Percentiles rank a stretch among this genome's conserved stretches.
These are phyloP conservation scores for Camillea tinctor DNA, from an alignment of 2,329 filamentous ascomycete species.

Conservation along the genomic window DNA sequence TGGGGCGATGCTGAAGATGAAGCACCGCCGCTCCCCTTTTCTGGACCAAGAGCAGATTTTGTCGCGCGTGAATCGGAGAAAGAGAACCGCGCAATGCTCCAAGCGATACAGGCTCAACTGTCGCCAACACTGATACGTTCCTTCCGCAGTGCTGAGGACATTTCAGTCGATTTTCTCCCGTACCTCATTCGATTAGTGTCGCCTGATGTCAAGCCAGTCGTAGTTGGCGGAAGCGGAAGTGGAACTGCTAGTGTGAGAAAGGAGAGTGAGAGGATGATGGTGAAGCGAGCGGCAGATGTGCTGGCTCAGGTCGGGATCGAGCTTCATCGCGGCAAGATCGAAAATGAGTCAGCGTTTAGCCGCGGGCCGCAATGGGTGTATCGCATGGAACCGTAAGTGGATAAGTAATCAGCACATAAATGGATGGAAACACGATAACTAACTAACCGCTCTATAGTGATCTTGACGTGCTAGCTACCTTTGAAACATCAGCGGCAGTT, in stretches of 20 bases:
- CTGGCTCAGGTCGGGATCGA: conserved; percentile 80
- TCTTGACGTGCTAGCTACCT: conserved; percentile 76
- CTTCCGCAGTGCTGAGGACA: conserved; percentile 75
- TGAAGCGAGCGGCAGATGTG: conserved; percentile 74
- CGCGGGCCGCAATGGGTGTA: conserved; percentile 77
- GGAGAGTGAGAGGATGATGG: conserved; percentile 78
- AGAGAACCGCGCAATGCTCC: conserved; percentile 71
- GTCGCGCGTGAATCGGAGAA: conserved; percentile 78
- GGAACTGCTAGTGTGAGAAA: conserved; percentile 83
- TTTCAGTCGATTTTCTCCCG: conserved; percentile 80
- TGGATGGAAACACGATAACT: not conserved
- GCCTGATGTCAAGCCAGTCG: conserved; percentile 86
- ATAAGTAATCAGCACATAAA: not conserved
- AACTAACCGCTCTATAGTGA: conserved; percentile 40
- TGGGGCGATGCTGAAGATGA: conserved; percentile 49
- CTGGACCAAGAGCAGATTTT: conserved; percentile 79
- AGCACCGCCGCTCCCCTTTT: conserved; percentile 67
- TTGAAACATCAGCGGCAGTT: conserved; percentile 63
- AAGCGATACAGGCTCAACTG: conserved; percentile 69
- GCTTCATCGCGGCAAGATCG: conserved; percentile 78
- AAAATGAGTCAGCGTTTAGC: conserved; percentile 59
- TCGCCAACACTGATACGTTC: conserved; percentile 69
- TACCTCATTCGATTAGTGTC: conserved; percentile 81
- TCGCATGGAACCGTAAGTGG: conserved; percentile 86
- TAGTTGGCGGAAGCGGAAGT: conserved; percentile 69